Percentiles rank a stretch among this genome's conserved stretches.
Evolutionary conservation across 257 asterid genomes (phyloP).

Genomic region (Capsicum baccatum): DNA sequence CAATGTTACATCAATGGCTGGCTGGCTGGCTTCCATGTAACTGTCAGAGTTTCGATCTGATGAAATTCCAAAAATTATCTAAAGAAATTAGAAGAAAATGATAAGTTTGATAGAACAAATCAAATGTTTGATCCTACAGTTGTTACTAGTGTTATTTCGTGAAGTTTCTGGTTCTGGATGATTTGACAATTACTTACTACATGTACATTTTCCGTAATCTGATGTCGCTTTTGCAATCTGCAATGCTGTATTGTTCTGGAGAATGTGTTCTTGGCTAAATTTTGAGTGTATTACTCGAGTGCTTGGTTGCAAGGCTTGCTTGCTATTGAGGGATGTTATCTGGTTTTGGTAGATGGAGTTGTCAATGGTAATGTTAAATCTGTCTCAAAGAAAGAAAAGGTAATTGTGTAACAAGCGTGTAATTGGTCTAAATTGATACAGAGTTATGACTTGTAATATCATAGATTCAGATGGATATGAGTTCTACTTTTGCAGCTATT

Average conservation of each 20-base stretch:
- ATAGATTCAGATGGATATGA: not conserved
- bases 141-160: not conserved
- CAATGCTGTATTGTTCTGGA: not conserved
- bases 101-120: not conserved
- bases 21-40: not conserved
- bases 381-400: not conserved
- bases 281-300: not conserved
- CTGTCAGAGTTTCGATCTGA: not conserved
- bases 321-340: not conserved
- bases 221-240: conserved; percentile 5
- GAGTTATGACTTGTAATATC: not conserved
- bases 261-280: not conserved
- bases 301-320: conserved; percentile 6
- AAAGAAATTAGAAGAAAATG: not conserved
- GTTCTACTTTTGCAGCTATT: not conserved
- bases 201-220: not conserved
- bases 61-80: not conserved
- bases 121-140: not conserved
- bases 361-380: not conserved
- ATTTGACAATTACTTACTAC: not conserved
- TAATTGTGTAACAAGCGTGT: not conserved
- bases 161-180: conserved; percentile 9
- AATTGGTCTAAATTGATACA: not conserved
- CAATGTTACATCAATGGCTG: not conserved
- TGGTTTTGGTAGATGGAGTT: not conserved